Conservation (phyloP, 192 early-diverging fungal genomes). For the Mycoemilia scoparia region DNA sequence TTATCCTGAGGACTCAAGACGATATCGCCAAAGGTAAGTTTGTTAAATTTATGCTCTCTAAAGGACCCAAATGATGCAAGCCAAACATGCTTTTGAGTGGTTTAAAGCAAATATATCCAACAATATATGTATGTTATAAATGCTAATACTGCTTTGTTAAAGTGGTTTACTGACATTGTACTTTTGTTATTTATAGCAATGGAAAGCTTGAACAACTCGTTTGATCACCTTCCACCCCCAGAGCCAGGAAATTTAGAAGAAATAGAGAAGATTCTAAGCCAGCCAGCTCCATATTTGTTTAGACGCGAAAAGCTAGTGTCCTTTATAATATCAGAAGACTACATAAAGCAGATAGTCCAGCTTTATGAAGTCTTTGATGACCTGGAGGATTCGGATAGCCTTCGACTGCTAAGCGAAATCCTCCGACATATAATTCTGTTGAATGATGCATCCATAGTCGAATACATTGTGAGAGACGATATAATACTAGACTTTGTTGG, state of each 20-base stretch:
- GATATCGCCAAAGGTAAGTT: slow-evolving; percentile 20
- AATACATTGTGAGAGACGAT: slow-evolving; percentile 58
- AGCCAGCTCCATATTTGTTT: slow-evolving; percentile 31
- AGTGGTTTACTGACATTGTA: slow-evolving; percentile 12
- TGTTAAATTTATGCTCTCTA: slow-evolving; percentile 1
- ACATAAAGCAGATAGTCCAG: slow-evolving; percentile 48
- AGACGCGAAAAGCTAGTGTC: slow-evolving; percentile 44
- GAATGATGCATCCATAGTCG: slow-evolving; percentile 59
- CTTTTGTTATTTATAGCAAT: slow-evolving; percentile 10
- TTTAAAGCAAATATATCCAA: slow-evolving; percentile 19
- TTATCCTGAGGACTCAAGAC: not conserved
- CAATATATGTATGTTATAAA: slow-evolving; percentile 4
- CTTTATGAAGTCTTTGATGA: slow-evolving; percentile 66
- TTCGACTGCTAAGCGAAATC: slow-evolving; percentile 57
- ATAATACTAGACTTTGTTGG: slow-evolving; percentile 50
- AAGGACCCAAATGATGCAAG: slow-evolving; percentile 26
- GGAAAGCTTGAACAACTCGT: slow-evolving; percentile 3
- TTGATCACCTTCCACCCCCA: slow-evolving; percentile 37
- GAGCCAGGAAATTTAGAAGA: slow-evolving; percentile 45
- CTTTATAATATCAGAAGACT: slow-evolving; percentile 42
- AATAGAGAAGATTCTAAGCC: slow-evolving; percentile 46
- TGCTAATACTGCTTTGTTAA: not conserved
- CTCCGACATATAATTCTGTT: slow-evolving; percentile 56
- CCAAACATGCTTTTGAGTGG: slow-evolving; percentile 24
- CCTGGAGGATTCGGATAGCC: slow-evolving; percentile 49